Conservation (phyloP, 1,284 basidiomycete species). For the Sporisorium scitamineum region DNA sequence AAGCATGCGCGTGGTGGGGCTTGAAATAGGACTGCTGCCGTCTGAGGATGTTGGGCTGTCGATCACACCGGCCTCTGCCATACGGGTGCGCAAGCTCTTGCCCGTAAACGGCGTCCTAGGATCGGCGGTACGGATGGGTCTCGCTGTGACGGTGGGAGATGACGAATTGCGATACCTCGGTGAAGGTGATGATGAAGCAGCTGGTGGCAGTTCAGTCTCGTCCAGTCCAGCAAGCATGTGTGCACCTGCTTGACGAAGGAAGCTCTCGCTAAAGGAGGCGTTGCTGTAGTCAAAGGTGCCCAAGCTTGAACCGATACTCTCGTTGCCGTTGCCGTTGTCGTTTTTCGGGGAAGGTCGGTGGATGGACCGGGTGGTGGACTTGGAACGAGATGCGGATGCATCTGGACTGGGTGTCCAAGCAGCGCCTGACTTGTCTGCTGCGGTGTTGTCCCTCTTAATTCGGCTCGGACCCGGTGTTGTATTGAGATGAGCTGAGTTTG, state of each 20-base stretch:
- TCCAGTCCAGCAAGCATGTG: constrained; percentile 54
- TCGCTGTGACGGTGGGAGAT: constrained; percentile 32
- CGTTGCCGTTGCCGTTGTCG: constrained; percentile 12
- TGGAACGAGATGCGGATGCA: constrained; percentile 24
- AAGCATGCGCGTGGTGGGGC: constrained; percentile 15
- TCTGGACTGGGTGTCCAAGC: constrained; percentile 45
- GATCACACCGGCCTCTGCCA: constrained; percentile 38
- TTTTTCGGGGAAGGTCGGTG: constrained; percentile 4
- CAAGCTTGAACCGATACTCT: constrained; percentile 42
- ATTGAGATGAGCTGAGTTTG: not conserved
- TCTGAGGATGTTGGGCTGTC: constrained; percentile 30
- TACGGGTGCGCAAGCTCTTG: constrained; percentile 31
- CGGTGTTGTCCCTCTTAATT: not conserved
- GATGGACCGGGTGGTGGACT: not conserved
- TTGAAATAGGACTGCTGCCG: constrained; percentile 26
- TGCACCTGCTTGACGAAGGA: constrained; percentile 57
- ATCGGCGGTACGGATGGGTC: constrained; percentile 18
- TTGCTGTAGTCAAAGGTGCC: constrained; percentile 50
- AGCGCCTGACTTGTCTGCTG: not conserved
- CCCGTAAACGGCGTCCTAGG: constrained; percentile 34
- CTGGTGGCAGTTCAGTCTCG: constrained; percentile 13
- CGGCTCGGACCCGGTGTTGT: constrained; percentile 17
- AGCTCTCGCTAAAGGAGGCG: constrained; percentile 62
- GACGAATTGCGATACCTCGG: constrained; percentile 23
- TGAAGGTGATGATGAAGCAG: constrained; percentile 12